Base-by-base conservation (phyloP, 345 rosid species). In the Citrus inodora region DNA sequence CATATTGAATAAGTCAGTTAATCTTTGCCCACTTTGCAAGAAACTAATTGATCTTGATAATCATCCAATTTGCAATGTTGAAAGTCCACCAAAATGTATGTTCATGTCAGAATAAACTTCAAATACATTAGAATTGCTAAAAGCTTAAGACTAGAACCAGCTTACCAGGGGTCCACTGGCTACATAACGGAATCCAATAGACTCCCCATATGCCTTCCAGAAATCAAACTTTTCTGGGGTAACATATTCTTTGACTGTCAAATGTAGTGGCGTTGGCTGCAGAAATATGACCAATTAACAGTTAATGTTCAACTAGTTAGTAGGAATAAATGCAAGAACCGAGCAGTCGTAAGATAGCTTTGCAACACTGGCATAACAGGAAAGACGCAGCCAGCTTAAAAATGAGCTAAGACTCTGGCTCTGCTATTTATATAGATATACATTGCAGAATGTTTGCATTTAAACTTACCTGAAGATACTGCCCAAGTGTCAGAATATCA, bases 111-210 rank as follows among this genome's bases (percentile, higher is more conserved):
- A 59, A 46, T 28, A 68, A 60, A 61, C 14, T 51, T 55, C 56
- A 65, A 1, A 5, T 7, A 28, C 5, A 71, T 2, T 16, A 55
- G 5, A 73, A 81, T 53, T 70, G 53, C 32, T 28, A 17, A 62
- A 65, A 17, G 62, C 28, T 66, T 66, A 42, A 72, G 48, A 37
- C 25, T 46, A 59, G 7, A 53, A 25, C 30, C 25, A 76, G 71
- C 85, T 90, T 92, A 96, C 99, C 95, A 94, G 69, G 59, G 99
- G 99, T 4, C 99, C 98, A 46, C 99, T 96, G 46, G 99, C 98
- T 60, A 96, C 95, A 82, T 92, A 96, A 6, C 94, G 95, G 78
- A 96, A 96, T 71, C 99, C 99, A 21, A 92, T 89, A 17, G 98
- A 89, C 85, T 96, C 99, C 79, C 99, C 98, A 68, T 92, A 94